Evolutionary conservation across 2,329 filamentous ascomycete species (phyloP).

Genomic region (Chaetomiaceae sp.): DNA sequence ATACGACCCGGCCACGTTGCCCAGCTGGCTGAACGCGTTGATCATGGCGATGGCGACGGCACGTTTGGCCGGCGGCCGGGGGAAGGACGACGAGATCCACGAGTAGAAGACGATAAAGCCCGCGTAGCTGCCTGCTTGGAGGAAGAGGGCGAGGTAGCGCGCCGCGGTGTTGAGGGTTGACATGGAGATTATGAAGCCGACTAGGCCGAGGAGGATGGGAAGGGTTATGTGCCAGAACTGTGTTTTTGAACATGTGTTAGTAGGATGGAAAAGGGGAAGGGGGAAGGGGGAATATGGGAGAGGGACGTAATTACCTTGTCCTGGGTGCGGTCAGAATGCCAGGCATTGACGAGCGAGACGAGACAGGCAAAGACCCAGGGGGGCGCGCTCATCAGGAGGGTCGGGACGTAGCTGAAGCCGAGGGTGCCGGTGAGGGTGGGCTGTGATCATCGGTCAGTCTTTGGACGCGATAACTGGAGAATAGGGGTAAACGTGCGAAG

Average conservation of each 20-base stretch:
- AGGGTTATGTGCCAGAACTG: constrained; percentile 56
- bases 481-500: constrained; percentile 49
- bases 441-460: constrained; percentile 26
- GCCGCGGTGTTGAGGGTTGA: constrained; percentile 51
- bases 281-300: too few relatives aligned
- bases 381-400: constrained; percentile 52
- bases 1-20: constrained; percentile 58
- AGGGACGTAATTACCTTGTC: constrained; percentile 49
- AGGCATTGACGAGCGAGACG: constrained; percentile 51
- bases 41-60: constrained; percentile 58
- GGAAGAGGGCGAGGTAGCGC: constrained; percentile 57
- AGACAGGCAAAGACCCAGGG: constrained; percentile 58
- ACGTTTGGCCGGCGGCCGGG: constrained; percentile 56
- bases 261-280: not conserved
- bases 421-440: constrained; percentile 50
- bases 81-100: constrained; percentile 55
- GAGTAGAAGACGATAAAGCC: constrained; percentile 55
- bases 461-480: not conserved
- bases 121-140: constrained; percentile 54
- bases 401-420: constrained; percentile 49
- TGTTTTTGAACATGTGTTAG: not conserved
- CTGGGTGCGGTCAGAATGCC: constrained; percentile 52
- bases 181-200: constrained; percentile 59
- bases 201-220: constrained; percentile 49
- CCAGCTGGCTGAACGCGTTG: constrained; percentile 55